These are phyloP conservation scores for Lachnellula cervina DNA, from an alignment of 2,329 filamentous ascomycete species.

Conservation along the genomic window DNA sequence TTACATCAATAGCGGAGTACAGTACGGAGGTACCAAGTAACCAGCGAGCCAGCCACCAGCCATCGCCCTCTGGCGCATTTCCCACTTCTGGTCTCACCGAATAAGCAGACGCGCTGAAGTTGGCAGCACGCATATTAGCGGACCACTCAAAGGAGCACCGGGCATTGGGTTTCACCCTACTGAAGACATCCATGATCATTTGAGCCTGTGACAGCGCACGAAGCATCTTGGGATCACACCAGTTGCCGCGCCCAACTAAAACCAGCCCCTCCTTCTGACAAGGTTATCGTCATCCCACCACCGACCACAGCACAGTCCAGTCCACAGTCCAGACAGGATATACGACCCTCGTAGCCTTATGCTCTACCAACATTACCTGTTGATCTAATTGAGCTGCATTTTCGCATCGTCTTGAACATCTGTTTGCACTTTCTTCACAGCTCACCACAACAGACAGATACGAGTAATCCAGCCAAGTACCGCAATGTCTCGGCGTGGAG, in stretches of 20 bases:
- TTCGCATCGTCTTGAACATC: neutral
- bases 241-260: neutral
- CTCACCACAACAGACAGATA: neutral
- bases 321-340: neutral
- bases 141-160: neutral
- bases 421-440: neutral
- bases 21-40: too few species aligned
- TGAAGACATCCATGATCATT: neutral
- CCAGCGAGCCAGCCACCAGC: too few species aligned
- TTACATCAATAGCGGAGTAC: neutral
- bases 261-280: neutral
- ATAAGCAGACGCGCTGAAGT: neutral
- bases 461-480: neutral
- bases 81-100: neutral
- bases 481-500: conserved; percentile 22
- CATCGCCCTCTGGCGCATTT: too few species aligned
- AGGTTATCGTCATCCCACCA: neutral
- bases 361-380: neutral
- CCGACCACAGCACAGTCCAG: neutral
- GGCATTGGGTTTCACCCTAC: neutral
- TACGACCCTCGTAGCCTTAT: neutral
- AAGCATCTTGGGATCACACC: too few species aligned
- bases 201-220: neutral
- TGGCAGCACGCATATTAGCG: neutral
- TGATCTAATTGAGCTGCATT: neutral